phyloP scores from a whole-genome alignment of 257 asterid genomes.

The Scutellaria minor region DNA sequence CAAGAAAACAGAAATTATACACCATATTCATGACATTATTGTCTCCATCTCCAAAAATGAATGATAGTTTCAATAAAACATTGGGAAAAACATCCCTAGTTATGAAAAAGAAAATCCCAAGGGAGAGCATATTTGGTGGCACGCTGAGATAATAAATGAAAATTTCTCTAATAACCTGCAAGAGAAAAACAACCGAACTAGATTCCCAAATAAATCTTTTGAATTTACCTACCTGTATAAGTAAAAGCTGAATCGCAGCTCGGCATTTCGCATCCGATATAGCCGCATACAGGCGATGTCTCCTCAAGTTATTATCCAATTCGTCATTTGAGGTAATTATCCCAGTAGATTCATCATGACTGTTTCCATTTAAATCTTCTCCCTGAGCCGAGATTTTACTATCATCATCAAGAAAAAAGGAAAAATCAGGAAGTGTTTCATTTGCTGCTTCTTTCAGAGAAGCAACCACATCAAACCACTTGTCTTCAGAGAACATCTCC shows the following conservation, averaged over 20 bases:
- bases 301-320: conserved; percentile 57
- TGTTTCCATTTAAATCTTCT: conserved; percentile 52
- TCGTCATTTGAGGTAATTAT: conserved; percentile 55
- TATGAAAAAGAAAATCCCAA: neutral
- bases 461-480: conserved; percentile 89
- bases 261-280: conserved; percentile 88
- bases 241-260: conserved; percentile 93
- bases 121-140: neutral
- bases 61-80: neutral
- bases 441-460: conserved; percentile 83
- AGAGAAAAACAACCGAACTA: conserved; percentile 22
- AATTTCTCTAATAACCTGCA: neutral
- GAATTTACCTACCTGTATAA: conserved; percentile 73
- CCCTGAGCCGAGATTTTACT: conserved; percentile 48
- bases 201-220: conserved; percentile 26
- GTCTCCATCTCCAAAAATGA: neutral
- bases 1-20: neutral
- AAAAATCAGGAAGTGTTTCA: conserved; percentile 86
- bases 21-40: neutral
- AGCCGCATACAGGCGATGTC: conserved; percentile 65
- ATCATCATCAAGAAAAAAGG: conserved; percentile 72
- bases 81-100: neutral
- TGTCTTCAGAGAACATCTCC: conserved; percentile 84
- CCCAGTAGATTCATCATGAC: conserved; percentile 62
- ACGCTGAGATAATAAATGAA: neutral